These are phyloP conservation scores for Podospora sp. DNA, from an alignment of 495 filamentous ascomycete species.

Conservation along the genomic window DNA sequence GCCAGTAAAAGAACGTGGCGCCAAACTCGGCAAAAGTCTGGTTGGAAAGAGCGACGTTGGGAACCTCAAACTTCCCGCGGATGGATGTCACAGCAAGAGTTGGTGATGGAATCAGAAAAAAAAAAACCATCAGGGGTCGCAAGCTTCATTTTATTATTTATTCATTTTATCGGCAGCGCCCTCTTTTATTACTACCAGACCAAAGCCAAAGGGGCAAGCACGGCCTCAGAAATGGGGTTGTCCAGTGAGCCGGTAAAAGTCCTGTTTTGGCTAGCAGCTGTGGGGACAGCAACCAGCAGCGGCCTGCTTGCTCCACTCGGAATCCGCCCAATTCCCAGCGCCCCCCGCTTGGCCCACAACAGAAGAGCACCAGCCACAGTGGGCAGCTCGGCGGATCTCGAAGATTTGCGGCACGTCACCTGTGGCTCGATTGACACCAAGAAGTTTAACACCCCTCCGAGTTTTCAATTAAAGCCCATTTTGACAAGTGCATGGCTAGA, in stretches of 20 bases:
- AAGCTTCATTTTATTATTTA: conserved; percentile 22
- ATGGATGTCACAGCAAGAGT: not conserved
- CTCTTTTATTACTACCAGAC: conserved; percentile 26
- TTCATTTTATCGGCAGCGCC: conserved; percentile 11
- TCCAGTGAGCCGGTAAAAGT: conserved; percentile 24
- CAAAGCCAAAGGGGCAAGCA: conserved; percentile 1
- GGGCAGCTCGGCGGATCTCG: not conserved
- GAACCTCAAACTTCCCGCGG: not conserved
- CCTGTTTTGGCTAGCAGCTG: conserved; percentile 14
- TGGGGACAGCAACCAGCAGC: conserved; percentile 7
- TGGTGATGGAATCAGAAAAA: conserved; percentile 5
- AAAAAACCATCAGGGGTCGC: not conserved
- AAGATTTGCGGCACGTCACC: not conserved
- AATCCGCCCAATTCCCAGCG: not conserved
- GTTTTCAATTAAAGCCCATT: conserved; percentile 3
- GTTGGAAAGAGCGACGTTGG: conserved; percentile 4
- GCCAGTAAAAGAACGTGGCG: conserved; percentile 5
- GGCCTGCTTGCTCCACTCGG: conserved; percentile 9
- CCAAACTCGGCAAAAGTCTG: conserved; percentile 9
- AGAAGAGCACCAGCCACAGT: not conserved
- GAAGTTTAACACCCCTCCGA: not conserved
- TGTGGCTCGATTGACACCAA: not conserved
- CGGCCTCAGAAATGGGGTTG: conserved; percentile 16
- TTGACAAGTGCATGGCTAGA: conserved; percentile 20
- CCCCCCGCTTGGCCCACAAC: not conserved